These are phyloP conservation scores for Citrus inodora DNA, from an alignment of 345 rosid genomes.

Conservation along the genomic window DNA sequence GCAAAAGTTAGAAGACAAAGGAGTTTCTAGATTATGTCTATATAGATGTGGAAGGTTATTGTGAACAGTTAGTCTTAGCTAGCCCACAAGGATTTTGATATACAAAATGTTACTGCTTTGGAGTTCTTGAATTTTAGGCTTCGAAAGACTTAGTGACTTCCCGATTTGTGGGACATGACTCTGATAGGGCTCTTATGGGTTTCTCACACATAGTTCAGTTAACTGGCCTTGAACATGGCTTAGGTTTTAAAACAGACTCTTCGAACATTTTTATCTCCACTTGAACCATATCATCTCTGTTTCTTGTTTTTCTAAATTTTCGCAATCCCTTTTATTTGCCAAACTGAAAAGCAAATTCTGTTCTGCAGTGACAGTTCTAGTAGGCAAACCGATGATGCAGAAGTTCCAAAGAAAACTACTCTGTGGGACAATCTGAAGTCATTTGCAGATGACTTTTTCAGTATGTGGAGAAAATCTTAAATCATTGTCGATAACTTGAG, in stretches of 20 bases:
- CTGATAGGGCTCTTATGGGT: too few species aligned
- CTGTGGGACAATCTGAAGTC: constrained; percentile 43
- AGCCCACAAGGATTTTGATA: background rate
- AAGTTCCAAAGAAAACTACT: constrained; percentile 18
- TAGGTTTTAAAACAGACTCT: background rate
- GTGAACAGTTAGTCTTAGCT: background rate
- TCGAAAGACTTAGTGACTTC: too few species aligned
- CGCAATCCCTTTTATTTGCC: background rate
- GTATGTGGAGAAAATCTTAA: constrained; percentile 35
- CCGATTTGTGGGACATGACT: too few species aligned
- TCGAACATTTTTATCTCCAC: background rate
- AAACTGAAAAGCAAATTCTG: background rate
- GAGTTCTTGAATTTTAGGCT: too few species aligned
- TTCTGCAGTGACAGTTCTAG: constrained; percentile 1
- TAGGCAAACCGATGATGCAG: constrained; percentile 3
- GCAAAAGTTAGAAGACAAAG: background rate
- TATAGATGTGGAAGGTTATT: background rate
- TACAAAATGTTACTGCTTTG: too few species aligned
- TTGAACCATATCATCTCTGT: background rate
- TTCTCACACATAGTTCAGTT: too few species aligned
- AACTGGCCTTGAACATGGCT: background rate
- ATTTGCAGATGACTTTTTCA: constrained; percentile 32
- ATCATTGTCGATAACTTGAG: background rate
- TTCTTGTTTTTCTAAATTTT: background rate
- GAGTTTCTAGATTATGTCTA: background rate